These are phyloP conservation scores for Colletotrichum kahawae DNA, from an alignment of 2,329 filamentous ascomycete genomes.

Conservation along the genomic window DNA sequence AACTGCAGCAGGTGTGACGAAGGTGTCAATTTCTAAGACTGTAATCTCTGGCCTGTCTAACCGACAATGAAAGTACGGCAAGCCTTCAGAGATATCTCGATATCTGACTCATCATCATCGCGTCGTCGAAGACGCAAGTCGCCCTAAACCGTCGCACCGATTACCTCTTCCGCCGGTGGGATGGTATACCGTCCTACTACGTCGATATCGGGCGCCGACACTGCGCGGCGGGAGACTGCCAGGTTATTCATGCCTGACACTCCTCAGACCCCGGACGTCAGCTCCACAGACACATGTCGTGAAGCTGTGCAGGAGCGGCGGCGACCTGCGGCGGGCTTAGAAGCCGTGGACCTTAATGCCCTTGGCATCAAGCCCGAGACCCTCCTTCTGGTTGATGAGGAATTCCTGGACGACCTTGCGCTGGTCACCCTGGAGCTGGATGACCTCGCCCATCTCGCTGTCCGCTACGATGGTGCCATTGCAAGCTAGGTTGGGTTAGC, in stretches of 20 bases:
- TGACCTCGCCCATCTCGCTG: constrained; percentile 97
- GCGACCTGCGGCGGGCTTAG: constrained; percentile 46
- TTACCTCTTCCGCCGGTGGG: constrained; percentile 12
- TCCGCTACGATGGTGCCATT: constrained; percentile 99
- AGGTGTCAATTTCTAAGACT: constrained; percentile 1
- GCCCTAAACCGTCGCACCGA: constrained; percentile 18
- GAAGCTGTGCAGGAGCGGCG: constrained; percentile 34
- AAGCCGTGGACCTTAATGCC: constrained; percentile 84
- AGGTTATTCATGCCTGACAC: not conserved
- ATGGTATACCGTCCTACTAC: constrained; percentile 21
- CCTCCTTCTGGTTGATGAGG: constrained; percentile 93
- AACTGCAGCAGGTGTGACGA: not conserved
- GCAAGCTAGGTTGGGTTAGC: constrained; percentile 69
- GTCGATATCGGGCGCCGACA: constrained; percentile 11
- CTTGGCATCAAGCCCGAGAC: constrained; percentile 92
- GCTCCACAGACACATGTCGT: not conserved
- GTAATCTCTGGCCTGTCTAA: not conserved
- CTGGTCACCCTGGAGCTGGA: constrained; percentile 99
- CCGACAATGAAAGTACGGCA: constrained; percentile 6
- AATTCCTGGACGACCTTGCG: constrained; percentile 99
- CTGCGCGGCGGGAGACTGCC: constrained; percentile 12
- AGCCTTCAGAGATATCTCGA: not conserved
- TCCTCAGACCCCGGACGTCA: constrained; percentile 17
- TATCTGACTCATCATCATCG: constrained; percentile 12
- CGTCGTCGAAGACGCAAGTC: constrained; percentile 21